Evolutionary conservation across 495 filamentous ascomycete species (phyloP), one percentile per base, ranked within the genome.

Genomic region (Neurospora sp.): DNA sequence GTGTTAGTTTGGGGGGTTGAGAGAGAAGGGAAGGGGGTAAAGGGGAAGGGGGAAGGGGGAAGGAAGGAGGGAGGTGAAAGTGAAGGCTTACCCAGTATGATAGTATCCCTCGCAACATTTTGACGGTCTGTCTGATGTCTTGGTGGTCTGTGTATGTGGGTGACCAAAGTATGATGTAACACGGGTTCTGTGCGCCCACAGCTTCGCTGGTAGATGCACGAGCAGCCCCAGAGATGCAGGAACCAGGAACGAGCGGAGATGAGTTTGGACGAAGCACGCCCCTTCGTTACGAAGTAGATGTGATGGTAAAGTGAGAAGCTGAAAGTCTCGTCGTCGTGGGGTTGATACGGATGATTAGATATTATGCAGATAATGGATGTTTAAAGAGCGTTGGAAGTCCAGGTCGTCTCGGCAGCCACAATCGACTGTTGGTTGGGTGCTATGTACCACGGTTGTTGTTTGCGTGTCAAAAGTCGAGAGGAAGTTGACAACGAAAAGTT

Each of bases 41-140:
- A 66, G 14, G 59, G 12, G 23, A 35, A 35, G 35, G 35, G 5
- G 35, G 4, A 27, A 3, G 37, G 6, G 6, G 12, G n/a, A 10
- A 39, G 69, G 16, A 23, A 54, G 69, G 27, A 46, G n/a, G 44
- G n/a, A 42, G 37, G 37, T 10, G n/a, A 46, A 35, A 0, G 35
- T 18, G 14, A 44, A 44, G 39, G 70, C n/a, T 75, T 78, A 88
- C 85, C 86, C 86, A 88, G 72, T 87, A 88, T 39, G 86, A 87
- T 39, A 87, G 89, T 66, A 66, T 66, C 6, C 54, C 54, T 54
- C 79, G 79, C 44, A 77, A 42, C 79, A 82, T 80, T 35, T 39
- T 78, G 59, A 2, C 6, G 10, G 16, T 75, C 5, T 69, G 2
- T 42, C 71, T 6, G 40, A 40, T 37, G 42, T 40, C 41, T 39